These are phyloP conservation scores for Angomonas ambiguus DNA, from an alignment of 208 protist species.

Conservation along the genomic window DNA sequence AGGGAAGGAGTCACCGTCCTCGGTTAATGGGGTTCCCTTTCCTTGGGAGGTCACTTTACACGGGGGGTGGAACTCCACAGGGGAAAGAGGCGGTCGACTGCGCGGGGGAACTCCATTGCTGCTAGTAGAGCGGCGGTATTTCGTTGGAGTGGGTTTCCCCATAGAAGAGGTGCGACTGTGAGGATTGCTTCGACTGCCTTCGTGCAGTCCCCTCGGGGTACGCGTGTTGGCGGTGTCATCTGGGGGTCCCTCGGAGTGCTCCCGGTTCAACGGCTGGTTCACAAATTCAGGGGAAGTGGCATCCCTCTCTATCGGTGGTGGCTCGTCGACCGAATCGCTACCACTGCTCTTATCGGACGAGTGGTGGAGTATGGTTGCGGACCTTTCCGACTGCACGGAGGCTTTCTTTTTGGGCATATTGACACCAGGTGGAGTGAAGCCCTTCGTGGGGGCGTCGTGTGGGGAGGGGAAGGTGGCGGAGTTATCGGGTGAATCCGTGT, in stretches of 20 bases:
- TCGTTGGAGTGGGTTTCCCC: too few relatives aligned
- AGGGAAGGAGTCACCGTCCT: neutral
- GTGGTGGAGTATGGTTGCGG: neutral
- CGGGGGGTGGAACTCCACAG: too few relatives aligned
- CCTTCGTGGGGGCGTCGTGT: neutral
- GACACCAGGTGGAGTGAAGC: neutral
- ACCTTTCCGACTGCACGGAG: neutral
- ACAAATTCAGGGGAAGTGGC: neutral
- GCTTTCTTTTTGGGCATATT: conserved; percentile 12
- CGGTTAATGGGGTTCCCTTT: too few relatives aligned
- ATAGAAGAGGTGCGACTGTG: too few relatives aligned
- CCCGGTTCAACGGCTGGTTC: neutral
- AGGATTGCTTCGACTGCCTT: neutral
- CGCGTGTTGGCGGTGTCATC: neutral
- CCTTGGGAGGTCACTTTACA: too few relatives aligned
- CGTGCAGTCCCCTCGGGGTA: neutral
- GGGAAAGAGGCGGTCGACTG: too few relatives aligned
- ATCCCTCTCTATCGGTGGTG: neutral
- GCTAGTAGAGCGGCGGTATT: too few relatives aligned
- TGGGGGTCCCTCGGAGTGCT: neutral
- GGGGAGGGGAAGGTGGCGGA: neutral
- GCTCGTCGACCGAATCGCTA: neutral
- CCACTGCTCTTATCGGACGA: neutral
- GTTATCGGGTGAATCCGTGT: too few relatives aligned
- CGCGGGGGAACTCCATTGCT: neutral